These are phyloP conservation scores for Ceratobasidium theobromae DNA, from an alignment of 1,284 basidiomycete species.

Conservation along the genomic window DNA sequence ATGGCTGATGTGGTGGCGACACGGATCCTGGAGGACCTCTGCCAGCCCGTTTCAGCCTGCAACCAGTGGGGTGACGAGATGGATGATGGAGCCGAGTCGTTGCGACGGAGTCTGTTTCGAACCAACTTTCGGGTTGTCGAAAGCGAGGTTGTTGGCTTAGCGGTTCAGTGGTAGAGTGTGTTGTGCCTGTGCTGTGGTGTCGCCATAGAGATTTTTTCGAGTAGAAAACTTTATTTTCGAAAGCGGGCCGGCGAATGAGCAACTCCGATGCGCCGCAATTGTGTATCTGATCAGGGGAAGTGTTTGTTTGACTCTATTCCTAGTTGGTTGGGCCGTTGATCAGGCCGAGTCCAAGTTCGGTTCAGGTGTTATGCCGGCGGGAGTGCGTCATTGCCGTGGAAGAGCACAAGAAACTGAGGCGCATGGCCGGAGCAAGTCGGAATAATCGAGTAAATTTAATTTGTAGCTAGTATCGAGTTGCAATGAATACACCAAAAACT, in stretches of 20 bases:
- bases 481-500: conserved; percentile 30
- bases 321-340: neutral
- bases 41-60: conserved; percentile 36
- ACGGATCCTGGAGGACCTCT: conserved; percentile 50
- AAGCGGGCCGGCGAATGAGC: neutral
- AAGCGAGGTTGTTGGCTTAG: conserved; percentile 78
- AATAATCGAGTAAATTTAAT: conserved; percentile 20
- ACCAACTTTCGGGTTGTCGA: conserved; percentile 87
- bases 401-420: neutral
- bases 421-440: conserved; percentile 16
- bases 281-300: neutral
- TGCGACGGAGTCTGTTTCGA: conserved; percentile 59
- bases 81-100: conserved; percentile 47
- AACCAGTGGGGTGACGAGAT: conserved; percentile 45
- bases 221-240: neutral
- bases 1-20: conserved; percentile 51
- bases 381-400: neutral
- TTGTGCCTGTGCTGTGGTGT: neutral
- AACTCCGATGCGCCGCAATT: conserved; percentile 23
- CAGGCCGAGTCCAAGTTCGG: neutral
- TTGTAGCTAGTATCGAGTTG: conserved; percentile 31
- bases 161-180: conserved; percentile 74
- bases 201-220: conserved; percentile 1
- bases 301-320: neutral
- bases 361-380: conserved; percentile 26